Evolutionary conservation across 768 basidiomycete genomes (phyloP).

Genomic region (Kwoniella heveanensis): DNA sequence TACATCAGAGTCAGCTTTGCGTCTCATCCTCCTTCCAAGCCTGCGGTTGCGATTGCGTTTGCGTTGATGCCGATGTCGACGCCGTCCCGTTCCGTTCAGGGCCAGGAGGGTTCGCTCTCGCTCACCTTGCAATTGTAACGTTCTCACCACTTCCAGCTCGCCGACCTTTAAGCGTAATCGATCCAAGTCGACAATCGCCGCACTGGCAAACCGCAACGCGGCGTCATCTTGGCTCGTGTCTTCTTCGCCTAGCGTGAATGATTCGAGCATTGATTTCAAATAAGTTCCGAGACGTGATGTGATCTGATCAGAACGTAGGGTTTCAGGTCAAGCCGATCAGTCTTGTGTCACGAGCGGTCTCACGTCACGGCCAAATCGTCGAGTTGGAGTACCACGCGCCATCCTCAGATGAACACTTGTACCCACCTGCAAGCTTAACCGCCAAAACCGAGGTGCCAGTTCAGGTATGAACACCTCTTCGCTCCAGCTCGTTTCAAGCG

Average conservation of each 20-base stretch:
- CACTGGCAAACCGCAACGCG: slow-evolving; percentile 38
- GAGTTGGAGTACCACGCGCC: too few relatives aligned
- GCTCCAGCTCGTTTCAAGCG: slow-evolving; percentile 81
- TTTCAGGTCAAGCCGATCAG: too few relatives aligned
- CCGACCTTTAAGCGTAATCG: slow-evolving; percentile 57
- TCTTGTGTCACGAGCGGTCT: too few relatives aligned
- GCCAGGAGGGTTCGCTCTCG: too few relatives aligned
- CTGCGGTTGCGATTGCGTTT: too few relatives aligned
- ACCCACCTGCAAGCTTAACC: slow-evolving; percentile 79
- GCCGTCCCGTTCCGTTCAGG: too few relatives aligned
- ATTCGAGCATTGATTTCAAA: slow-evolving; percentile 64
- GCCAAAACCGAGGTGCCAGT: slow-evolving; percentile 84
- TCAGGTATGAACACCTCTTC: slow-evolving; percentile 81
- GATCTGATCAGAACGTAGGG: too few relatives aligned
- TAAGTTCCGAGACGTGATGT: slow-evolving; percentile 76
- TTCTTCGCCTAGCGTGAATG: slow-evolving; percentile 22
- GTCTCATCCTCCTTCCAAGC: too few relatives aligned
- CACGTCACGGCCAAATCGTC: too few relatives aligned
- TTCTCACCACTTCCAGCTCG: slow-evolving; percentile 55
- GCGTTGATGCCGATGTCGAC: too few relatives aligned
- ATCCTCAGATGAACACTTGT: too few relatives aligned
- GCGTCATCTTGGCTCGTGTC: slow-evolving; percentile 59
- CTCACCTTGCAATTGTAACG: slow-evolving; percentile 22
- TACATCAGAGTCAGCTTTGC: not conserved
- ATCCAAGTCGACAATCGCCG: slow-evolving; percentile 66